Evolutionary conservation across 2,329 filamentous ascomycete species (phyloP).

Genomic region (Epicoccum nigrum): DNA sequence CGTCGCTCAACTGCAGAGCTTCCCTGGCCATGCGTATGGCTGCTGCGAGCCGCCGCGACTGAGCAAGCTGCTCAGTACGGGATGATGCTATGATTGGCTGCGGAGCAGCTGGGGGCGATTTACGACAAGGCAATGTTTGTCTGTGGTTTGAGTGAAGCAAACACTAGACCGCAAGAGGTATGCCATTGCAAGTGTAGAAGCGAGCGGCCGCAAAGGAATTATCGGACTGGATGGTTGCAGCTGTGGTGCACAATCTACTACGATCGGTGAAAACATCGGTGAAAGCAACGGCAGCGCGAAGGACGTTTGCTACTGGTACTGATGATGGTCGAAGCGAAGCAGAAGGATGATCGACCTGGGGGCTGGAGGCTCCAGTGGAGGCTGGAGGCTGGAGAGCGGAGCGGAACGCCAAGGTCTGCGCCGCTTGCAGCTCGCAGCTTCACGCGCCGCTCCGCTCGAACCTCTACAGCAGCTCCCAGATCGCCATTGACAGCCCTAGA

Average conservation of each 20-base stretch:
- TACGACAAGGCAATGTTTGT: constrained; percentile 17
- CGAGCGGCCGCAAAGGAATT: constrained; percentile 1
- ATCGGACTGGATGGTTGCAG: constrained; percentile 19
- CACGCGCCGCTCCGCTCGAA: constrained; percentile 22
- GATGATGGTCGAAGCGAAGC: background rate
- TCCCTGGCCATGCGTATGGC: constrained; percentile 16
- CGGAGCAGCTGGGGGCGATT: background rate
- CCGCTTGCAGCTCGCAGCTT: background rate
- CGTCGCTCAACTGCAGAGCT: constrained; percentile 12
- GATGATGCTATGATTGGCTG: constrained; percentile 8
- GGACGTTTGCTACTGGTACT: constrained; percentile 1
- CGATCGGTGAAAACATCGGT: constrained; percentile 18
- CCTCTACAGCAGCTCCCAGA: background rate
- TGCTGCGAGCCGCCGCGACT: constrained; percentile 13
- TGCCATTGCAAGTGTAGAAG: constrained; percentile 10
- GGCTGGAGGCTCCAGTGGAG: no score
- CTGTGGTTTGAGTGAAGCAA: constrained; percentile 30
- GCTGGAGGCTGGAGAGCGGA: constrained; percentile 11
- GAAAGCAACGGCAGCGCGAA: background rate
- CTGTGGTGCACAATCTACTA: background rate
- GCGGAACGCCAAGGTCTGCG: background rate
- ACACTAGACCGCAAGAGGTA: constrained; percentile 15
- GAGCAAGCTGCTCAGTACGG: constrained; percentile 15
- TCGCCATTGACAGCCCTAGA: no score
- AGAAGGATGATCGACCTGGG: no score